A percentile compares a stretch with the other conserved stretches of the same genome.
Evolutionary conservation across 2,329 filamentous ascomycete genomes (phyloP).

Genomic region (Didymella sp.): DNA sequence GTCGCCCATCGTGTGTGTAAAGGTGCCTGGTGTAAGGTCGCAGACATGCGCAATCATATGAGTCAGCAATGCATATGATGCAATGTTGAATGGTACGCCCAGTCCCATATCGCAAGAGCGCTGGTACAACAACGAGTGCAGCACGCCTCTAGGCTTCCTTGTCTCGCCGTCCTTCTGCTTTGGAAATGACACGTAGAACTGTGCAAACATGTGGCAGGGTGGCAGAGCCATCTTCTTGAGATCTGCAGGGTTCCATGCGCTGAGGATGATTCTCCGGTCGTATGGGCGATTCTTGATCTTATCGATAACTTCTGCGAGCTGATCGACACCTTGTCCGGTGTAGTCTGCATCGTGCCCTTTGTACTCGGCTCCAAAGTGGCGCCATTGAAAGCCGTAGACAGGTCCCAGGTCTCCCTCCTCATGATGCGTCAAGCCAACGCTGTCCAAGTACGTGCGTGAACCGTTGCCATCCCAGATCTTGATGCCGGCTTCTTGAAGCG

Average conservation of each 20-base stretch:
- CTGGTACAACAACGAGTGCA: constrained; percentile 93
- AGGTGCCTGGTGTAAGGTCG: constrained; percentile 80
- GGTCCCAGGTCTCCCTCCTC: constrained; percentile 90
- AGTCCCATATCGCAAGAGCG: constrained; percentile 96
- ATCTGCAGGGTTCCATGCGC: constrained; percentile 92
- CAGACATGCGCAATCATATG: constrained; percentile 94
- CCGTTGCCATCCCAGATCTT: constrained; percentile 99
- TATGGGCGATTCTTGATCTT: constrained; percentile 86
- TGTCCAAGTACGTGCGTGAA: constrained; percentile 87
- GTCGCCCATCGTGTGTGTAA: constrained; percentile 97
- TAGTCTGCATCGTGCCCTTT: constrained; percentile 74
- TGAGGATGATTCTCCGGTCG: constrained; percentile 87
- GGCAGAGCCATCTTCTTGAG: constrained; percentile 87
- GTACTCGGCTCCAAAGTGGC: constrained; percentile 95
- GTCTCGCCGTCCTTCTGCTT: constrained; percentile 34
- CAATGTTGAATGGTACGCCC: constrained; percentile 97
- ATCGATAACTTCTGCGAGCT: constrained; percentile 86
- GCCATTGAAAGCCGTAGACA: constrained; percentile 98
- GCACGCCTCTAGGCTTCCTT: constrained; percentile 64
- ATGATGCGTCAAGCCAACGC: constrained; percentile 79
- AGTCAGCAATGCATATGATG: constrained; percentile 88
- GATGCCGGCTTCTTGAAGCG: constrained; percentile 79
- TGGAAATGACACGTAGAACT: constrained; percentile 89
- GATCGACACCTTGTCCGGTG: constrained; percentile 86
- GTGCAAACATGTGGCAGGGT: constrained; percentile 97